Conservation (phyloP, 1,284 basidiomycete genomes). For the Cryptococcus jaspeensis region DNA sequence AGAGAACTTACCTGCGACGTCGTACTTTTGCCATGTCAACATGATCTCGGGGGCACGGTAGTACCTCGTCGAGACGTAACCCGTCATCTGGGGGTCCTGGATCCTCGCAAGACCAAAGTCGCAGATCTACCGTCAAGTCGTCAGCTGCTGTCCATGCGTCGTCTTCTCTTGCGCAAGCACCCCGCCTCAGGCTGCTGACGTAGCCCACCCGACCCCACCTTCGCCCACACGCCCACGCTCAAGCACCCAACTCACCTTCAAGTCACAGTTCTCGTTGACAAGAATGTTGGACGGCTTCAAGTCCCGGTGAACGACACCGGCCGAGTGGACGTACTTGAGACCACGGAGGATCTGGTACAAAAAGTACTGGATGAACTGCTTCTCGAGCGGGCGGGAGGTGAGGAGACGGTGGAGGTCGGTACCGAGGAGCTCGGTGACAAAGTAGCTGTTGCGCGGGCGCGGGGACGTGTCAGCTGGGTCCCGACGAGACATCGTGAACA, state of each 20-base stretch:
- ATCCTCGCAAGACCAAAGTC: slow-evolving; percentile 96
- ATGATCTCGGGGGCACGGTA: slow-evolving; percentile 99
- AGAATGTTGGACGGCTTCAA: slow-evolving; percentile 99
- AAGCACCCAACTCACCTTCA: slow-evolving; percentile 64
- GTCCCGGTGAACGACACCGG: slow-evolving; percentile 97
- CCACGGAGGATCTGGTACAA: slow-evolving; percentile 98
- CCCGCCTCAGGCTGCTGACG: not conserved
- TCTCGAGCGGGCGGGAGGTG: slow-evolving; percentile 94
- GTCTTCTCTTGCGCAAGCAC: not conserved
- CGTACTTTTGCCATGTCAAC: slow-evolving; percentile 99
- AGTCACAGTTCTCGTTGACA: slow-evolving; percentile 99
- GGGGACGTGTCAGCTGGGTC: not conserved
- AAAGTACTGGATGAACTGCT: slow-evolving; percentile 99
- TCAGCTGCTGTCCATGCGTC: not conserved
- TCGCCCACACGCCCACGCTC: too few relatives aligned
- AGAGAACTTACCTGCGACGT: slow-evolving; percentile 68
- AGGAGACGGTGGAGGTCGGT: slow-evolving; percentile 96
- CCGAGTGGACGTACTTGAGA: slow-evolving; percentile 98
- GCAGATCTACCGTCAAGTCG: slow-evolving; percentile 66
- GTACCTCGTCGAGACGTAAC: slow-evolving; percentile 98
- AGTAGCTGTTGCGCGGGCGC: slow-evolving; percentile 69
- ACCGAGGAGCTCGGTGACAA: slow-evolving; percentile 98
- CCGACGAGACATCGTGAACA: not conserved
- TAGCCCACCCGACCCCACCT: not conserved
- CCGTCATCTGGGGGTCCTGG: slow-evolving; percentile 97